Conservation (phyloP, 2,329 filamentous ascomycete species). For the Orbilia brochopaga region DNA sequence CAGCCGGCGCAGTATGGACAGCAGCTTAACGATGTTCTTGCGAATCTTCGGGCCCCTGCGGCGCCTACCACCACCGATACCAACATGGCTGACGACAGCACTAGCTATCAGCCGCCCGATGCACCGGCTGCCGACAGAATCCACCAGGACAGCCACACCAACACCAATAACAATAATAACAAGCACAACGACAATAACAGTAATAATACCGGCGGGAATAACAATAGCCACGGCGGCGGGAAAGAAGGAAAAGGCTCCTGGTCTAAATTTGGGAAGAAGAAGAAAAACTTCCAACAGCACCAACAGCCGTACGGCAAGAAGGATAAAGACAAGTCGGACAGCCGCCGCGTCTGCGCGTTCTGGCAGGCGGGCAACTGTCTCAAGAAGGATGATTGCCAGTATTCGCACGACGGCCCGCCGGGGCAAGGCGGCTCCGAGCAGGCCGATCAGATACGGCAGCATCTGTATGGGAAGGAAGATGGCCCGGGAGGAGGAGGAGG, state of each 20-base stretch:
- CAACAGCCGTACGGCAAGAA: constrained; percentile 46
- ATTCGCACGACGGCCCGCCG: constrained; percentile 47
- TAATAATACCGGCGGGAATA: background rate
- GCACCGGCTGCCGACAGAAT: constrained; percentile 25
- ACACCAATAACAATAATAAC: background rate
- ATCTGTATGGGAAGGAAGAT: constrained; percentile 42
- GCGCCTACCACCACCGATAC: constrained; percentile 11
- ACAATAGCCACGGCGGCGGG: background rate
- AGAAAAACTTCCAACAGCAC: constrained; percentile 40
- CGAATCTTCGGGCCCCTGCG: constrained; percentile 9
- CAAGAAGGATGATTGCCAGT: constrained; percentile 48
- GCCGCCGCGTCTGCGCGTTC: constrained; percentile 45
- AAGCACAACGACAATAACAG: background rate
- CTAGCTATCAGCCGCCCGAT: constrained; percentile 38
- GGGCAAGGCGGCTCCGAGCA: constrained; percentile 45
- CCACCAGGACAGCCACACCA: constrained; percentile 29
- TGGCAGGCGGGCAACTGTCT: constrained; percentile 47
- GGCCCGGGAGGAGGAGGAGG: constrained; percentile 6
- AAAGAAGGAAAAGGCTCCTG: constrained; percentile 48
- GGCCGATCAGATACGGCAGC: constrained; percentile 47
- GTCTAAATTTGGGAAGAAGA: constrained; percentile 49
- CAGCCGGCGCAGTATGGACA: constrained; percentile 21
- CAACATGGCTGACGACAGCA: constrained; percentile 43
- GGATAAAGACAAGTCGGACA: constrained; percentile 29
- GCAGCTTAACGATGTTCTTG: constrained; percentile 4